Base-by-base conservation (phyloP, 2,329 filamentous ascomycete genomes). In the Aspergillus viridinutans region DNA sequence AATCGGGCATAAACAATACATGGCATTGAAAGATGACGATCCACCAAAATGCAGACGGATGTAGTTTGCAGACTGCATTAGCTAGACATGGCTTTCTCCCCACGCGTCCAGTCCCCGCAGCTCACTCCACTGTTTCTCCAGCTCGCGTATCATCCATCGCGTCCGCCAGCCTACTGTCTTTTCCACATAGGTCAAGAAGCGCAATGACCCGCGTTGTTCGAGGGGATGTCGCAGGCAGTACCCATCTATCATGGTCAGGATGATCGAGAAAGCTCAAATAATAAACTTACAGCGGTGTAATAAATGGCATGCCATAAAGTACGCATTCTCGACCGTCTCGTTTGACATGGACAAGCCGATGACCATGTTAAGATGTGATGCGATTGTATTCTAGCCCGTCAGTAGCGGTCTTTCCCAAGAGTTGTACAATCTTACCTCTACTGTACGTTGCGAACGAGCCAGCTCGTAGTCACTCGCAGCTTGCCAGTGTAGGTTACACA, bases 341-440 rank as follows among this genome's bases (percentile, higher is more conserved):
- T 73, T 73, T 9, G 70, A 72, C 25, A 64, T 61, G 0, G 70
- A 70, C 9, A 73, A 56, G 3, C 70, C 70, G 14, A 73, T 66
- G 3, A 71, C 69, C 38, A 61, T 67, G 1, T 66, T 52, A 1
- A 73, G 50, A 55, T 72, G 67, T 3, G 58, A 61, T 5, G 69
- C 67, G 21, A 72, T 71, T 4, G 59, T 64, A 61, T 60, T 67
- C 70, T 72, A 43, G 4, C 14, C 32, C 32, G 32, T 38, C 17
- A 38, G 32, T 7, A 17, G 14, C 14, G 5, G 14, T 38, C 32
- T 38, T 38, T 17, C 12, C 14, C 32, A 38, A 12, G 7, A 38
- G 7, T 2, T 17, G 14, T 3, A 38, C 14, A 3, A 7, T 32
- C 58, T 23, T 57, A 72, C 70, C 58, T 73, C 70, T 53, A 66